Evolutionary conservation across 1,284 basidiomycete genomes (phyloP).

Genomic region (Irpex sp.): DNA sequence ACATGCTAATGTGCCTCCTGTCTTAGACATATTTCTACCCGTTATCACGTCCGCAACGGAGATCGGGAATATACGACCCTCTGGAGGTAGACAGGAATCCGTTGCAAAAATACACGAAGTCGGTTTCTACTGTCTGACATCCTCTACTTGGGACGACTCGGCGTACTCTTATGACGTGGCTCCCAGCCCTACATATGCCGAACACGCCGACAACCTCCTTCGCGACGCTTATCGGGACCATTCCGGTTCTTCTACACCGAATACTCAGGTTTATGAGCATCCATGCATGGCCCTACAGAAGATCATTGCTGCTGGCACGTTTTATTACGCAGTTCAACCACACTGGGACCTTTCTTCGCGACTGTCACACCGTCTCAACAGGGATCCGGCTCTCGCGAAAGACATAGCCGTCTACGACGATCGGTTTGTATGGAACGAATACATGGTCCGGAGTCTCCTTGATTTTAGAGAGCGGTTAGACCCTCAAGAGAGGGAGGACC

Average conservation of each 20-base stretch:
- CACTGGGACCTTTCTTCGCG: slow-evolving; percentile 88
- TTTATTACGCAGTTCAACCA: slow-evolving; percentile 84
- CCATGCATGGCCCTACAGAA: slow-evolving; percentile 89
- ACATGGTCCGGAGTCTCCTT: slow-evolving; percentile 72
- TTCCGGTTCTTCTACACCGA: slow-evolving; percentile 26
- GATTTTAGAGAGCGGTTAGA: slow-evolving; percentile 79
- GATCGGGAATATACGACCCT: slow-evolving; percentile 72
- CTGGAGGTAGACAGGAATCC: slow-evolving; percentile 48
- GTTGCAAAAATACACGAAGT: slow-evolving; percentile 77
- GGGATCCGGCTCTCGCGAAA: slow-evolving; percentile 39
- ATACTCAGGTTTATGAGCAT: slow-evolving; percentile 68
- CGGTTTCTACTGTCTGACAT: slow-evolving; percentile 68
- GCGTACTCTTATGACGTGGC: slow-evolving; percentile 44
- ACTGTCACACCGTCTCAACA: slow-evolving; percentile 59
- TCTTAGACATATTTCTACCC: slow-evolving; percentile 72
- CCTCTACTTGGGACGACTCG: slow-evolving; percentile 66
- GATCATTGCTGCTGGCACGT: slow-evolving; percentile 87
- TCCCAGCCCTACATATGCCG: slow-evolving; percentile 36
- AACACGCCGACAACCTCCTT: slow-evolving; percentile 40
- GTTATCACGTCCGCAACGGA: slow-evolving; percentile 72
- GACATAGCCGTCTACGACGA: slow-evolving; percentile 71
- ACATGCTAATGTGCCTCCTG: slow-evolving; percentile 1
- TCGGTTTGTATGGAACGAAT: slow-evolving; percentile 86
- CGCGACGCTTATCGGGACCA: slow-evolving; percentile 40
- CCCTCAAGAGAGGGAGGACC: slow-evolving; percentile 56